These are phyloP conservation scores for Aspergillus nidulans DNA, from an alignment of 495 filamentous ascomycete species.

Conservation along the genomic window DNA sequence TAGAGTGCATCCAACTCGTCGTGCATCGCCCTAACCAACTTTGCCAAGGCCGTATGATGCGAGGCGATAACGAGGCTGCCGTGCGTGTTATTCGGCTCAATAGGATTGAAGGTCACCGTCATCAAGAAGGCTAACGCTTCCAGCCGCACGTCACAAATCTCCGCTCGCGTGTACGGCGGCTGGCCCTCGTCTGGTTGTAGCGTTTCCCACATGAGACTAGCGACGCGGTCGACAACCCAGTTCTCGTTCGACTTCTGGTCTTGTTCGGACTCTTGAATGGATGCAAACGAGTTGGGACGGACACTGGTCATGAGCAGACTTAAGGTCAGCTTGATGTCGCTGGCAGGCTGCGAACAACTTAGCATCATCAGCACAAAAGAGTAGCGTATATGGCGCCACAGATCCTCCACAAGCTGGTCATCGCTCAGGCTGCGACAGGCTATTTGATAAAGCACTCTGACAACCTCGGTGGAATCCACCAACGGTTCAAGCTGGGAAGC, in stretches of 20 bases:
- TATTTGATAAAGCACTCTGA: constrained; percentile 55
- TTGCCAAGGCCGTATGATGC: constrained; percentile 52
- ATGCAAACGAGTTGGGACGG: constrained; percentile 53
- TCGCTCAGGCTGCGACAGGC: constrained; percentile 46
- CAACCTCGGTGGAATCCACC: constrained; percentile 52
- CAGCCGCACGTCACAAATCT: constrained; percentile 54
- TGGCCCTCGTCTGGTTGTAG: constrained; percentile 46
- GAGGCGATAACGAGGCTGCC: constrained; percentile 50
- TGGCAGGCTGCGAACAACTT: constrained; percentile 52
- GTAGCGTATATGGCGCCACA: constrained; percentile 59
- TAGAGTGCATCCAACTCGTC: constrained; percentile 62
- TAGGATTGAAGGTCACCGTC: constrained; percentile 40
- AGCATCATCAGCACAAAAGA: constrained; percentile 64
- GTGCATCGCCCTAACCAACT: constrained; percentile 59
- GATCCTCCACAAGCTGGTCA: constrained; percentile 37
- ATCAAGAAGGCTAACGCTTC: constrained; percentile 54
- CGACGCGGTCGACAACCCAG: constrained; percentile 56
- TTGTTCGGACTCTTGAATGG: constrained; percentile 49
- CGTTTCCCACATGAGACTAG: constrained; percentile 54
- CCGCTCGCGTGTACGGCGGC: constrained; percentile 40
- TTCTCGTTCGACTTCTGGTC: constrained; percentile 53
- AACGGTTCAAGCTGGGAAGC: constrained; percentile 41
- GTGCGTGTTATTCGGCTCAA: constrained; percentile 34
- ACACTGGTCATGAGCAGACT: constrained; percentile 57
- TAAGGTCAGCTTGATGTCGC: constrained; percentile 54